Evolutionary conservation across 768 basidiomycete species (phyloP).

Genomic region (Serendipita sp.): DNA sequence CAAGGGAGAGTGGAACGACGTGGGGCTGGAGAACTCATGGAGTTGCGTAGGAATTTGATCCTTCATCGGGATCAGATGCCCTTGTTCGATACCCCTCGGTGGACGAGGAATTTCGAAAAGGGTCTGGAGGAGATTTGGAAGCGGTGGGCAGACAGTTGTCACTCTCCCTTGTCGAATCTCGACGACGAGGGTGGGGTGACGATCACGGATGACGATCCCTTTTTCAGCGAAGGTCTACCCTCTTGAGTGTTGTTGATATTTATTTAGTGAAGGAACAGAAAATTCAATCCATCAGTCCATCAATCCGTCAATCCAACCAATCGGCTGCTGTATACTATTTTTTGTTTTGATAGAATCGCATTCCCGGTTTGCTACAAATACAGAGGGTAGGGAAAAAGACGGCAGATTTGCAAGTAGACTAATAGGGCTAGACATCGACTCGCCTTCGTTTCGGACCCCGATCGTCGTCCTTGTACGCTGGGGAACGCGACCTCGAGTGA

Average conservation of each 20-base stretch:
- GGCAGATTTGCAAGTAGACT: too few species aligned
- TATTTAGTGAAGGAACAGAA: too few species aligned
- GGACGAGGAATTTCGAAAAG: slow-evolving; percentile 33
- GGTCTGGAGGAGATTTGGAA: slow-evolving; percentile 28
- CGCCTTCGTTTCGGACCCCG: background rate
- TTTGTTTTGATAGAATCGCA: too few species aligned
- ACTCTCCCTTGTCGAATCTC: background rate
- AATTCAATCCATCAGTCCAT: too few species aligned
- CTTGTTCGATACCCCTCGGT: slow-evolving; percentile 32
- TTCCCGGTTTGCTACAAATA: too few species aligned
- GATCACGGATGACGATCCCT: background rate
- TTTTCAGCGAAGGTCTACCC: background rate
- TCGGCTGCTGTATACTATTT: too few species aligned
- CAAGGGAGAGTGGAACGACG: slow-evolving; percentile 13
- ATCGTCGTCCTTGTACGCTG: too few species aligned
- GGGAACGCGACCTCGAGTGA: background rate
- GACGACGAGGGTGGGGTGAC: background rate
- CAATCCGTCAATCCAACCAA: too few species aligned
- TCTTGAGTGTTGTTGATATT: too few species aligned
- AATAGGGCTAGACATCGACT: background rate
- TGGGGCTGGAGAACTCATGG: slow-evolving; percentile 22
- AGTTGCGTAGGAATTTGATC: slow-evolving; percentile 27
- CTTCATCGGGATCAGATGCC: slow-evolving; percentile 26
- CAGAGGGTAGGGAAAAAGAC: too few species aligned
- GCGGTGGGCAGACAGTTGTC: slow-evolving; percentile 25